Evolutionary conservation across 2,329 filamentous ascomycete species (phyloP).

Genomic region (Penicillium crustosum): DNA sequence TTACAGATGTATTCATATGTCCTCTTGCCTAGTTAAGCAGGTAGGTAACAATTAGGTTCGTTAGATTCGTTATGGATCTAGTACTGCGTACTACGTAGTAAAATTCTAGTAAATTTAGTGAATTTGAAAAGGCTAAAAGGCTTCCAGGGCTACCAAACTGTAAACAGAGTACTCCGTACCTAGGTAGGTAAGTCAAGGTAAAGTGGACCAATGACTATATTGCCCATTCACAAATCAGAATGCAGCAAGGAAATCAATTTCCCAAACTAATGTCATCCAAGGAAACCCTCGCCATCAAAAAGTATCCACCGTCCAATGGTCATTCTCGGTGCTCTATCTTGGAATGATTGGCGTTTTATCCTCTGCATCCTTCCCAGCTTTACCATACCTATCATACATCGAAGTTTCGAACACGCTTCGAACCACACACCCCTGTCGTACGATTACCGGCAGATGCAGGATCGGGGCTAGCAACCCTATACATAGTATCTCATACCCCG

Average conservation of each 20-base stretch:
- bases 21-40: conserved; percentile 5
- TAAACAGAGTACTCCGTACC: too few species aligned
- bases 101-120: neutral
- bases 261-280: conserved; percentile 11
- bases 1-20: neutral
- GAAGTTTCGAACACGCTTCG: neutral
- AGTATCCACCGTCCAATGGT: neutral
- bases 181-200: neutral
- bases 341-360: conserved; percentile 15
- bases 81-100: too few species aligned
- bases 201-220: conserved; percentile 2
- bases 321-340: conserved; percentile 3
- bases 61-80: neutral
- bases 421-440: conserved; percentile 9
- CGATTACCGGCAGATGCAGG: conserved; percentile 14
- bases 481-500: conserved; percentile 1
- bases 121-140: neutral
- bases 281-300: conserved; percentile 7
- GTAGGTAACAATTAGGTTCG: neutral
- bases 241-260: conserved; percentile 12
- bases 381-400: conserved; percentile 15
- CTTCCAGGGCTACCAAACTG: neutral
- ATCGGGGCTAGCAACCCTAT: conserved; percentile 13
- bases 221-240: conserved; percentile 14
- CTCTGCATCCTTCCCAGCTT: neutral